Evolutionary conservation across 805 yeast genomes (phyloP).

Genomic region (Lachancea quebecensis): DNA sequence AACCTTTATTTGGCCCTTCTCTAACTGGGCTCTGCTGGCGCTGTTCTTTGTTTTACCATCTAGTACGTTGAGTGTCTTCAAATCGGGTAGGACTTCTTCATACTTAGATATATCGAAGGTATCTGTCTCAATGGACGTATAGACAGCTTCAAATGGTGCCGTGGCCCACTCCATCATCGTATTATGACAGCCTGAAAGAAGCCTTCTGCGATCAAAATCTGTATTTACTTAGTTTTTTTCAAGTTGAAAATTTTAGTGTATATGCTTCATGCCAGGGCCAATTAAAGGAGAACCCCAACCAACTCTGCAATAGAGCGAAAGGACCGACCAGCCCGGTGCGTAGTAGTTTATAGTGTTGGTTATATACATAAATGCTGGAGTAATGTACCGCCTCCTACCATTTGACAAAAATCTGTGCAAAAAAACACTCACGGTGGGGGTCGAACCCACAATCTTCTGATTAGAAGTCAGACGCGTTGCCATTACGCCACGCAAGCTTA

Average conservation of each 20-base stretch:
- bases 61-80: constrained; percentile 36
- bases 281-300: too few relatives aligned
- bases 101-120: constrained; percentile 22
- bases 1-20: constrained; percentile 41
- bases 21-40: constrained; percentile 40
- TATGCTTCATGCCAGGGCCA: too few relatives aligned
- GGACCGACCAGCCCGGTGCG: too few relatives aligned
- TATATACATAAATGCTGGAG: too few relatives aligned
- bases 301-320: neutral
- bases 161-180: constrained; percentile 21
- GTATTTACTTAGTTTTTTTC: neutral
- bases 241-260: neutral
- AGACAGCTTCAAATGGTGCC: constrained; percentile 37
- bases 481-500: constrained; percentile 48
- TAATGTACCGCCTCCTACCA: too few relatives aligned
- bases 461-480: constrained; percentile 53
- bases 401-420: neutral
- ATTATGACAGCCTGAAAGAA: too few relatives aligned
- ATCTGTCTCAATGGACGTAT: constrained; percentile 37
- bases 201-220: neutral
- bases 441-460: constrained; percentile 51
- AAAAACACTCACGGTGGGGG: constrained; percentile 47
- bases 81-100: constrained; percentile 38
- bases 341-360: too few relatives aligned
- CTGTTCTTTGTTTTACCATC: constrained; percentile 38